Base-by-base conservation (phyloP, 371 early-diverging fungal genomes). In the Modicella reniformis region DNA sequence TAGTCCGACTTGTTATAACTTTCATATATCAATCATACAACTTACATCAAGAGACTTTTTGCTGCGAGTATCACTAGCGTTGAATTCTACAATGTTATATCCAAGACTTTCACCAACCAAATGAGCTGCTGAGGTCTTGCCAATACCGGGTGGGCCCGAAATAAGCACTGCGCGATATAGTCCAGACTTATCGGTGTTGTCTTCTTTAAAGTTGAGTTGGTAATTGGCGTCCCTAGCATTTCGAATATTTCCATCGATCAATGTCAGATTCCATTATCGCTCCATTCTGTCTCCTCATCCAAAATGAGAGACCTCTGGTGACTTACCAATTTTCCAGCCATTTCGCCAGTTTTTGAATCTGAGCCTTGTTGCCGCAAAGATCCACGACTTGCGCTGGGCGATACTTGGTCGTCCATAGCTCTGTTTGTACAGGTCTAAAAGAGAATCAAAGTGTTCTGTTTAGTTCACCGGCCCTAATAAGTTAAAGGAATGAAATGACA, bases 61-160 rank as follows among this genome's bases (percentile, higher is more conserved):
- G 85, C 88, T 98, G 65, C 99, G 90, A 6, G 92, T 89, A 82
- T 99, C 99, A 83, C 98, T 97, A 48, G 99, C 99, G 81, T 99
- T 99, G 66, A 98, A 97, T 83, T 99, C 99, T 2, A 98, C 75
- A 8, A 93, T 82, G n/a, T 94, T 91, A 61, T 91, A 95, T 0
- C 96, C 97, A 32, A 92, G 87, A 13, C 86, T 75, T 28, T 88
- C 82, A 17, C 96, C 94, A 6, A 94, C 92, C 21, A 99, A 80
- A 77, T 95, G 94, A 1, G 98, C 99, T 0, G 97, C 85, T 0
- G 99, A 97, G 3, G 99, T 99, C 82, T 99, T 99, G 40, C 99
- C 99, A 32, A 99, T 93, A 2, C 99, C 99, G 10, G 99, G 99
- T 13, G 97, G 93, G 0, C 99, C 99, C 49, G 96, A 95, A 1